phyloP scores from a whole-genome alignment of 2,329 filamentous ascomycete species.

The Paramyrothecium sp. region DNA sequence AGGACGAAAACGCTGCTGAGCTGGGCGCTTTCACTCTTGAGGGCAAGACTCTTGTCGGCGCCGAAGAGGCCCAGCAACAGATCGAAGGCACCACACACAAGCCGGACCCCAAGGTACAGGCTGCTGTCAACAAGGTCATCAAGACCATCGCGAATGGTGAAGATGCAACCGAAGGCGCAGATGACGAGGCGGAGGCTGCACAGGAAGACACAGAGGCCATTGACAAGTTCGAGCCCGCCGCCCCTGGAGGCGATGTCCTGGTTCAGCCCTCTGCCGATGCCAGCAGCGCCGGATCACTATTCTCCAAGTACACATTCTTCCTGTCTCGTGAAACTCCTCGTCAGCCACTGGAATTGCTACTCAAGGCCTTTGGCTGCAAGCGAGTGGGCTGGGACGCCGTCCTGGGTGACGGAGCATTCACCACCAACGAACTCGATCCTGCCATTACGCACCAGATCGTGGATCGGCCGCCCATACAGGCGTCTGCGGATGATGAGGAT shows the following conservation, averaged over 20 bases:
- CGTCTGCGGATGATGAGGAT: constrained; percentile 46
- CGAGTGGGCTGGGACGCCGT: constrained; percentile 92
- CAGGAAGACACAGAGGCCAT: constrained; percentile 62
- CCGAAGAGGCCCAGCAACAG: constrained; percentile 50
- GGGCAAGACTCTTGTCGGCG: constrained; percentile 60
- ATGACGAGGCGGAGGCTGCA: constrained; percentile 42
- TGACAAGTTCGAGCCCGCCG: constrained; percentile 87
- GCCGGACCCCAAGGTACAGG: constrained; percentile 62
- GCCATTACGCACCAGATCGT: constrained; percentile 96
- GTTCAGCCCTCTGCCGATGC: constrained; percentile 71
- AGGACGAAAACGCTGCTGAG: constrained; percentile 88
- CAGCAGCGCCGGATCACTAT: constrained; percentile 71
- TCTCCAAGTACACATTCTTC: constrained; percentile 86
- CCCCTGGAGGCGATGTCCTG: constrained; percentile 80
- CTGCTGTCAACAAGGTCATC: constrained; percentile 67
- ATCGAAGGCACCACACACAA: constrained; percentile 46
- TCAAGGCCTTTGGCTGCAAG: constrained; percentile 93
- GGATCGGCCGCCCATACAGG: constrained; percentile 77
- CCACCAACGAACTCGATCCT: constrained; percentile 81
- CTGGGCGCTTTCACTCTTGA: constrained; percentile 89
- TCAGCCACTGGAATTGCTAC: constrained; percentile 86
- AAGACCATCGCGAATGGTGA: constrained; percentile 58
- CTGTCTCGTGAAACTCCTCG: constrained; percentile 91
- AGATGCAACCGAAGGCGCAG: constrained; percentile 33
- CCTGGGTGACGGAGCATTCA: constrained; percentile 89